These are phyloP conservation scores for Nemophila menziesii DNA, from an alignment of 257 asterid species.

Conservation along the genomic window DNA sequence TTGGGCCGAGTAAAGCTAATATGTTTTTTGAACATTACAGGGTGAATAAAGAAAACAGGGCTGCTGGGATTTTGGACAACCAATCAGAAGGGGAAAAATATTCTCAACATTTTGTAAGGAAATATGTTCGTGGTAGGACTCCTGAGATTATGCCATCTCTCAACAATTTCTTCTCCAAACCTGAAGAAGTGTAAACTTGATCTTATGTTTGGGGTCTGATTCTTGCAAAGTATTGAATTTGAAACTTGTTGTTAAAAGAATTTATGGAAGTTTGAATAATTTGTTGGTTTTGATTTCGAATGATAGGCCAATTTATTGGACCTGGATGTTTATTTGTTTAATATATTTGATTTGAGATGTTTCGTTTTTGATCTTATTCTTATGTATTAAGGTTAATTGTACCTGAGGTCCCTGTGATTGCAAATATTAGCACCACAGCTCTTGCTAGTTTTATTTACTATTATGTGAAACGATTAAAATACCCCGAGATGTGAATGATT, in stretches of 20 bases:
- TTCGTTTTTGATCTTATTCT: too few species aligned
- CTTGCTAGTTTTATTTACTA: too few species aligned
- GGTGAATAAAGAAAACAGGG: conserved; percentile 14
- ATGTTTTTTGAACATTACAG: too few species aligned
- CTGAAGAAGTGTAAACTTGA: conserved; percentile 28
- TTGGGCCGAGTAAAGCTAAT: too few species aligned
- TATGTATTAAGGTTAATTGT: too few species aligned
- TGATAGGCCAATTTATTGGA: not conserved
- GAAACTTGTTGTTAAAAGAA: not conserved
- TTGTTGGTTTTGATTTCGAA: not conserved
- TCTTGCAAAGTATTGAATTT: not conserved
- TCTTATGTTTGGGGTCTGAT: not conserved
- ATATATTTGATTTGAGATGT: not conserved
- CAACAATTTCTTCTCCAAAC: conserved; percentile 39
- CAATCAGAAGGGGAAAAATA: conserved; percentile 14
- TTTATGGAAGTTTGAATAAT: too few species aligned
- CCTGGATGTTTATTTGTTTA: too few species aligned
- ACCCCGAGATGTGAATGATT: too few species aligned
- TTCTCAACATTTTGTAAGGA: conserved; percentile 8
- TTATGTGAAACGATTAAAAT: too few species aligned
- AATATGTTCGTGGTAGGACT: conserved; percentile 6
- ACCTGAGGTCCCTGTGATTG: too few species aligned
- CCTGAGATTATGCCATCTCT: conserved; percentile 14
- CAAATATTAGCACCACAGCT: too few species aligned
- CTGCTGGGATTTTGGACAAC: conserved; percentile 16